Evolutionary conservation across 441 rosid species (phyloP).

Genomic region (Flueggea neowawraea): DNA sequence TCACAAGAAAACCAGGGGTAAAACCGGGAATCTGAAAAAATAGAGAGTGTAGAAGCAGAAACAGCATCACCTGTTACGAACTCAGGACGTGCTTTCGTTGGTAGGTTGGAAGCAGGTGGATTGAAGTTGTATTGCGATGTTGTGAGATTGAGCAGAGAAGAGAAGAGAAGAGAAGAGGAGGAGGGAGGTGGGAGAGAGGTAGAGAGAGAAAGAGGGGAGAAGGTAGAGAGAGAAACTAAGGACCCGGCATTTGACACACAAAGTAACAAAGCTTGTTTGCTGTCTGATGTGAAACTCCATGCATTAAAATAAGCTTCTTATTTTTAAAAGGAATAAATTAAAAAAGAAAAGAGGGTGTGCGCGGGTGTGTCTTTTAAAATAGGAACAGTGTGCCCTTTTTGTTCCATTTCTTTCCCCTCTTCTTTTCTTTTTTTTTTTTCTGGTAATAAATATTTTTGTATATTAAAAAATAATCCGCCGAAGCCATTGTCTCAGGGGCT

Average conservation of each 20-base stretch:
- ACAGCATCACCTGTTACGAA: not conserved
- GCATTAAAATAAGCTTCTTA: constrained; percentile 37
- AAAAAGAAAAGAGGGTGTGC: no score
- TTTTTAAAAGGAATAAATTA: no score
- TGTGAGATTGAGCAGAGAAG: constrained; percentile 8
- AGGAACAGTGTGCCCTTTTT: no score
- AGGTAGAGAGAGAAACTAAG: constrained; percentile 27
- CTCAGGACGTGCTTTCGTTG: no score
- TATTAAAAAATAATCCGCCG: no score
- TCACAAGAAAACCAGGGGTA: not conserved
- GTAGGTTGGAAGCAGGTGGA: not conserved
- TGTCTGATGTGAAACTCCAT: constrained; percentile 48
- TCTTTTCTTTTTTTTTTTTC: no score
- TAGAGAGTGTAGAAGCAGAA: not conserved
- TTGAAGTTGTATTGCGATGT: not conserved
- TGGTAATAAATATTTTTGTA: no score
- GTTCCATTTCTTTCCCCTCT: no score
- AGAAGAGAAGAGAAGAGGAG: constrained; percentile 8
- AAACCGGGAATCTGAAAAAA: not conserved
- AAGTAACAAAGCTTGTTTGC: constrained; percentile 42
- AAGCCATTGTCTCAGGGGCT: no score
- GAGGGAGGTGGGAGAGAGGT: constrained; percentile 1
- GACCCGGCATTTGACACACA: constrained; percentile 63
- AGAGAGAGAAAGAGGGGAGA: no score
- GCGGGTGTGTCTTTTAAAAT: no score